Percentiles rank a stretch among this genome's conserved stretches.
phyloP scores from a whole-genome alignment of 176 grass and related monocot genomes.

The Zea luxurians region DNA sequence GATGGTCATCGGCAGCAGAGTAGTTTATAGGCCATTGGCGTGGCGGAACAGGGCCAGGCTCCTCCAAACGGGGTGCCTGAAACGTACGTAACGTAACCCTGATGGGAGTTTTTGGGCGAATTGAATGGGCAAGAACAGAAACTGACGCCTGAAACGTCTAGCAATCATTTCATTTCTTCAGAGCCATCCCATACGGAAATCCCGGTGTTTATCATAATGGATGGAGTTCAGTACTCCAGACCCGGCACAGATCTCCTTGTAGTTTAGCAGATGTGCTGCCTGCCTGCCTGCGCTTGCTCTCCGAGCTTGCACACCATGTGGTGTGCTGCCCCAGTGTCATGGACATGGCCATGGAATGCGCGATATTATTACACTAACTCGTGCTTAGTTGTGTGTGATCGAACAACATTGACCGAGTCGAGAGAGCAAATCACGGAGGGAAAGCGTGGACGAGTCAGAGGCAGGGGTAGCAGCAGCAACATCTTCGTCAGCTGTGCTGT shows the following conservation, averaged over 20 bases:
- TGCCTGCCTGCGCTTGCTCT: slow-evolving; percentile 15
- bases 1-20: no score
- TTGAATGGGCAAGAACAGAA: slow-evolving; percentile 38
- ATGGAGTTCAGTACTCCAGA: background rate
- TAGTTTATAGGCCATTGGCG: no score
- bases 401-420: background rate
- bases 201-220: background rate
- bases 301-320: background rate
- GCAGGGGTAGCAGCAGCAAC: background rate
- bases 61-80: background rate
- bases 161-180: slow-evolving; percentile 12
- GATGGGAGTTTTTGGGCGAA: slow-evolving; percentile 24
- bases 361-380: background rate
- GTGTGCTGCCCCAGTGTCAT: background rate
- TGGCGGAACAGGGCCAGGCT: background rate
- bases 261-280: slow-evolving; percentile 36
- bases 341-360: background rate
- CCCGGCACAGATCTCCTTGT: slow-evolving; percentile 43
- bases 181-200: slow-evolving; percentile 32
- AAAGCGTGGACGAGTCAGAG: slow-evolving; percentile 21
- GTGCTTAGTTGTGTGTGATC: slow-evolving; percentile 7
- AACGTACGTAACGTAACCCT: background rate
- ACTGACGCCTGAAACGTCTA: slow-evolving; percentile 9
- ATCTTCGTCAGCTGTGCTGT: slow-evolving; percentile 18
- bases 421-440: slow-evolving; percentile 42